A percentile compares a stretch with the other conserved stretches of the same genome.
Evolutionary conservation across 192 early-diverging fungal species (phyloP).

Genomic region (Coemansia sp.): DNA sequence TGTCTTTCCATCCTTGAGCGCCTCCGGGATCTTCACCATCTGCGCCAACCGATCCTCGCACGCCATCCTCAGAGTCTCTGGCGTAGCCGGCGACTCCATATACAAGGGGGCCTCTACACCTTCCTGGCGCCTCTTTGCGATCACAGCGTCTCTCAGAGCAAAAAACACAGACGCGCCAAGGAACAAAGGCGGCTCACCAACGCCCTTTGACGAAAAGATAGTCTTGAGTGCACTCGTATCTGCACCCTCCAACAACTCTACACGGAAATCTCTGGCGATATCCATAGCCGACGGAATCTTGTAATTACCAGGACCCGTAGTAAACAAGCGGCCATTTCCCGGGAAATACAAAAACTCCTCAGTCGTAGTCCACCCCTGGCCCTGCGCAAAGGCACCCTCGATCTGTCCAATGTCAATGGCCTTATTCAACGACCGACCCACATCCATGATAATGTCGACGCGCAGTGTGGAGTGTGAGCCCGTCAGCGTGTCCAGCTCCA

Average conservation of each 20-base stretch:
- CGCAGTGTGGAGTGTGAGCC: slow-evolving; percentile 76
- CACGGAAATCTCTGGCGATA: slow-evolving; percentile 81
- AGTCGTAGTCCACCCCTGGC: slow-evolving; percentile 83
- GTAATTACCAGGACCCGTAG: slow-evolving; percentile 84
- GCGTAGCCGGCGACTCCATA: slow-evolving; percentile 76
- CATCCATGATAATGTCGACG: slow-evolving; percentile 83
- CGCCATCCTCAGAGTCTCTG: slow-evolving; percentile 73
- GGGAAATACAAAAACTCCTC: slow-evolving; percentile 84
- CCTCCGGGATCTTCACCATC: slow-evolving; percentile 20
- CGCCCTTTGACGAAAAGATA: slow-evolving; percentile 81
- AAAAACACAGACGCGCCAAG: slow-evolving; percentile 77
- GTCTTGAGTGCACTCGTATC: slow-evolving; percentile 65
- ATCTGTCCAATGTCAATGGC: slow-evolving; percentile 91
- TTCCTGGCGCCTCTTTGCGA: slow-evolving; percentile 59
- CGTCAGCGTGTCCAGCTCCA: slow-evolving; percentile 85
- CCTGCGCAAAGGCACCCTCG: slow-evolving; percentile 86
- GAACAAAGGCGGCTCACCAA: slow-evolving; percentile 89
- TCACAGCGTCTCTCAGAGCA: slow-evolving; percentile 79
- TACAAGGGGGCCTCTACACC: slow-evolving; percentile 58
- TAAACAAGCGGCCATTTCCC: slow-evolving; percentile 71
- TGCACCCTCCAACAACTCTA: slow-evolving; percentile 63
- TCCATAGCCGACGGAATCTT: slow-evolving; percentile 88
- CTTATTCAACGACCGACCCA: slow-evolving; percentile 83
- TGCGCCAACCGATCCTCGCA: slow-evolving; percentile 69
- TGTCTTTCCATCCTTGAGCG: slow-evolving; percentile 24